A percentile compares a stretch with the other conserved stretches of the same genome.
phyloP scores from a whole-genome alignment of 1,284 basidiomycete species.

The Peniophora sp. region DNA sequence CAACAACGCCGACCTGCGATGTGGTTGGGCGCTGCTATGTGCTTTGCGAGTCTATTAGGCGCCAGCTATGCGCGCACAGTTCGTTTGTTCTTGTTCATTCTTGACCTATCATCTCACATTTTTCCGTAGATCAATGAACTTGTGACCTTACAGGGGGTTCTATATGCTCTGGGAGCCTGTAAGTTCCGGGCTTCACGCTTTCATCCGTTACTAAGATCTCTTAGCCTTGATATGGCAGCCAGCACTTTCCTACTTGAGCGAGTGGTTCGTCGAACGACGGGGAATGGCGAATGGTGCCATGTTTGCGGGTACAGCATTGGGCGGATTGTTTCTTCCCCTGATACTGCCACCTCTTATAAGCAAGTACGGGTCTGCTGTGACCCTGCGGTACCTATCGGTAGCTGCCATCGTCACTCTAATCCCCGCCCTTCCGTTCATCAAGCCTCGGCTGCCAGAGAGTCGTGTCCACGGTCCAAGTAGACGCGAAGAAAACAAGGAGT shows the following conservation, averaged over 20 bases:
- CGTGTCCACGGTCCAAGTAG: conserved; percentile 11
- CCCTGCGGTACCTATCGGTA: conserved; percentile 15
- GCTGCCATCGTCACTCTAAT: conserved; percentile 10
- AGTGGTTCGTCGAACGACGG: conserved; percentile 24
- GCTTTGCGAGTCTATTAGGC: conserved; percentile 23
- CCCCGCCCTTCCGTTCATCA: conserved; percentile 15
- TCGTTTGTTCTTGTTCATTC: conserved; percentile 1
- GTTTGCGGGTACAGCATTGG: conserved; percentile 18
- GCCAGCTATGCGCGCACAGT: conserved; percentile 28
- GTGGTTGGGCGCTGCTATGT: conserved; percentile 23
- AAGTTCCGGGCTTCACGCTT: conserved; percentile 1
- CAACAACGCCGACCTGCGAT: conserved; percentile 18
- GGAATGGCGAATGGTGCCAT: conserved; percentile 25
- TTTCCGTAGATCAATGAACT: conserved; percentile 20
- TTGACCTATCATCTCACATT: neutral
- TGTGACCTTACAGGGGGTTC: conserved; percentile 19
- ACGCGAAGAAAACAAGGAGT: conserved; percentile 1
- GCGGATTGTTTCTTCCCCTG: conserved; percentile 21
- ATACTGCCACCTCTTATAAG: conserved; percentile 14
- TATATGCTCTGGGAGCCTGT: conserved; percentile 23
- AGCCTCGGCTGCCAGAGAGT: conserved; percentile 16
- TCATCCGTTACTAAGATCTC: neutral
- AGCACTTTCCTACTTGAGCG: conserved; percentile 20
- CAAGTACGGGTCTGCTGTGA: conserved; percentile 10
- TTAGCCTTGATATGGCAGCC: conserved; percentile 14